Conservation (phyloP, 192 early-diverging fungal genomes). For the Funneliformis mosseae region DNA sequence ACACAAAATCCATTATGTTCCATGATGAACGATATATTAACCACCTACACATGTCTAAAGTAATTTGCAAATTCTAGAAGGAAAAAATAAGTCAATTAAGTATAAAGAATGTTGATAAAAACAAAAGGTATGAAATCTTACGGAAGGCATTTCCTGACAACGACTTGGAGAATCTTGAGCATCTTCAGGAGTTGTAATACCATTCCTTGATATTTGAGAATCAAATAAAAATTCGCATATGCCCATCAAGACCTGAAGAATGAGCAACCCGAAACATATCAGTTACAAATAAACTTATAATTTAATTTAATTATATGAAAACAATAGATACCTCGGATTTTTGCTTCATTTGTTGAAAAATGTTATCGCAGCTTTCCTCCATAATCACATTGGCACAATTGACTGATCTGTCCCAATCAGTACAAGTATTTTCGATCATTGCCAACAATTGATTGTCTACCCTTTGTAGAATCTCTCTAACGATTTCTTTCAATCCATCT, state of each 20-base stretch:
- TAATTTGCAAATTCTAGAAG: not conserved
- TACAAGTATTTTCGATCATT: not conserved
- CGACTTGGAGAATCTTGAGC: not conserved
- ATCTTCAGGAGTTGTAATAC: not conserved
- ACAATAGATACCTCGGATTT: not conserved
- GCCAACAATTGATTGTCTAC: not conserved
- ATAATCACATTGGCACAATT: not conserved
- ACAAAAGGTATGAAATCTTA: too few species aligned
- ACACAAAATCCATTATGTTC: not conserved
- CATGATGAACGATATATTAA: not conserved
- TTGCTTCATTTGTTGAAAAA: not conserved
- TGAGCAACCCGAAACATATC: not conserved
- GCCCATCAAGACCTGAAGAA: slow-evolving; percentile 4
- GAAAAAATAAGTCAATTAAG: not conserved
- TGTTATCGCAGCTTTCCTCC: not conserved
- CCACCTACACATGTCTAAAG: not conserved
- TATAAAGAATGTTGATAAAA: too few species aligned
- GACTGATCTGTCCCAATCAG: not conserved
- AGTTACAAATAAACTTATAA: not conserved
- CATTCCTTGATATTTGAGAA: slow-evolving; percentile 1
- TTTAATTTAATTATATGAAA: not conserved
- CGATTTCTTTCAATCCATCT: slow-evolving; percentile 23
- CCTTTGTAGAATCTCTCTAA: not conserved
- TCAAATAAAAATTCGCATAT: slow-evolving; percentile 10
- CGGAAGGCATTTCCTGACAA: not conserved